phyloP scores from a whole-genome alignment of 352 stramenopile species.

The Aphanomyces stellatus region DNA sequence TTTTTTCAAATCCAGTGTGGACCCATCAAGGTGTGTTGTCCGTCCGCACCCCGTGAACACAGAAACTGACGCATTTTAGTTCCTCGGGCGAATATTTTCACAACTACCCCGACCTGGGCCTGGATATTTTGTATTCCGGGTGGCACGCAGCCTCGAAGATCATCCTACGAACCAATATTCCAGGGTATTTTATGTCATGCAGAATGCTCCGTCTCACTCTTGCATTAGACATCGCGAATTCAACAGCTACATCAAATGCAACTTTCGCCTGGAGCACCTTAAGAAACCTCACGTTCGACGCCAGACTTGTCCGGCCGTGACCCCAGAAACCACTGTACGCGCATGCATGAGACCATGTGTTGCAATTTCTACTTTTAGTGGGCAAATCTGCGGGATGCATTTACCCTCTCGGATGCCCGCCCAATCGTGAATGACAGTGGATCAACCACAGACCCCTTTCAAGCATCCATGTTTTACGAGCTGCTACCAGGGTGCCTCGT shows the following conservation, averaged over 20 bases:
- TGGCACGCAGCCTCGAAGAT: conserved; percentile 64
- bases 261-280: conserved; percentile 60
- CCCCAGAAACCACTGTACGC: conserved; percentile 55
- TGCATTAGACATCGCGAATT: conserved; percentile 76
- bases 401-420: conserved; percentile 41
- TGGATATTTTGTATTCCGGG: conserved; percentile 69
- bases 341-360: no score
- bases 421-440: conserved; percentile 73
- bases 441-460: conserved; percentile 65
- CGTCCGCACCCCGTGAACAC: conserved; percentile 21
- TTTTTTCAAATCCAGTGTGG: conserved; percentile 66
- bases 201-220: neutral
- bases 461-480: conserved; percentile 68
- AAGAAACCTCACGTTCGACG: conserved; percentile 3
- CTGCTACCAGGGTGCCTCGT: conserved; percentile 65
- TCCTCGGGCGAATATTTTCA: conserved; percentile 70
- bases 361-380: no score
- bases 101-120: conserved; percentile 73
- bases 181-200: conserved; percentile 36
- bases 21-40: conserved; percentile 42
- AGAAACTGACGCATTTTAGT: conserved; percentile 43
- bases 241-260: conserved; percentile 78
- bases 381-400: conserved; percentile 54
- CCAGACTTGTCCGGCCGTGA: conserved; percentile 33
- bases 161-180: conserved; percentile 72